Evolutionary conservation across 75 land plant genomes (phyloP), one percentile per base, ranked within the genome.

Genomic region (Isoetes taiwanensis): DNA sequence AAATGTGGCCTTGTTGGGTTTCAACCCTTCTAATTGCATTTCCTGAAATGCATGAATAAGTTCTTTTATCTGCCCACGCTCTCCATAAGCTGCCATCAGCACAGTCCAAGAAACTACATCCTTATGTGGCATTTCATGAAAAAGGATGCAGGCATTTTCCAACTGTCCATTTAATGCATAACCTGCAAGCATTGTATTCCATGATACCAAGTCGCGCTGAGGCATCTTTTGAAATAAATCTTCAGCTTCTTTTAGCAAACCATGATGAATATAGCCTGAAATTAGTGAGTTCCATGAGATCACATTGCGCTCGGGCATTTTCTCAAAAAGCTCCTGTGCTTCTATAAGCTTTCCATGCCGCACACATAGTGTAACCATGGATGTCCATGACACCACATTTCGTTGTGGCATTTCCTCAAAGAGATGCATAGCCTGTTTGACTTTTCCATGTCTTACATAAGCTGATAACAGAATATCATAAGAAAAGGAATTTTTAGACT

Each of bases 361-460:
- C 1, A 32, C 39, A 12, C 67, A 69, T 0, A 66, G 64, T 57
- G 39, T 53, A 25, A 76, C 58, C 0, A 76, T 50, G 9, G 79
- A 71, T 28, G 74, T 71, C 79, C 79, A 76, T 0, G 79, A 63
- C 0, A 76, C 52, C 2, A 67, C 67, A 67, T 71, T 71, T 26
- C 30, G 32, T 2, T 21, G 0, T 11, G 30, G 21, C 73, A 76
- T 76, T 20, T 41, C 67, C 0, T 59, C 53, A 52, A 76, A 70
- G 21, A 76, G 64, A 52, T n/a, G n/a, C n/a, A n/a, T n/a, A n/a
- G n/a, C n/a, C n/a, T n/a, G n/a, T n/a, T n/a, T n/a, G n/a, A n/a
- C n/a, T n/a, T n/a, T n/a, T n/a, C n/a, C n/a, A n/a, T n/a, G n/a
- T n/a, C n/a, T n/a, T n/a, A n/a, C n/a, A n/a, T n/a, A n/a, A n/a